Evolutionary conservation across 192 early-diverging fungal genomes (phyloP).

Genomic region (Piromyces finnis): DNA sequence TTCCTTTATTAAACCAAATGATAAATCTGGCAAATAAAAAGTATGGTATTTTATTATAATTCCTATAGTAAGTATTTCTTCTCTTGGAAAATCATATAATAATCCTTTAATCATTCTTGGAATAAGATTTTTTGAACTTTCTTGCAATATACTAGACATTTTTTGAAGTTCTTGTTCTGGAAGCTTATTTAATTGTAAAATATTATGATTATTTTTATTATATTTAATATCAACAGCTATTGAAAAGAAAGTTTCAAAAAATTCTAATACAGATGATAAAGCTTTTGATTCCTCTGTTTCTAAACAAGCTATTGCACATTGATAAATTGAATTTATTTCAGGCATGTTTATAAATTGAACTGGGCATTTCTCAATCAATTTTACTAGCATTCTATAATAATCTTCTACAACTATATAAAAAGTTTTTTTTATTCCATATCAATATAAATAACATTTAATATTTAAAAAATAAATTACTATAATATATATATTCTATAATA

Average conservation of each 20-base stretch:
- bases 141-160: not conserved
- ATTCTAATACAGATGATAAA: not conserved
- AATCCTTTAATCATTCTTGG: not conserved
- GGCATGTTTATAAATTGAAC: conserved; percentile 26
- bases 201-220: not conserved
- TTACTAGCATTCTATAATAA: conserved; percentile 39
- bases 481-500: not conserved
- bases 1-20: not conserved
- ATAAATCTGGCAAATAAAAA: not conserved
- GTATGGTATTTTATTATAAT: not conserved
- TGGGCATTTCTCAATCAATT: conserved; percentile 27
- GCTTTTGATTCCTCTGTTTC: not conserved
- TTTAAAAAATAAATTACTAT: conserved; percentile 1
- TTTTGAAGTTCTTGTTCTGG: not conserved
- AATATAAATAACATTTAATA: not conserved
- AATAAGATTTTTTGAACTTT: not conserved
- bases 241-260: not conserved
- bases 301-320: conserved; percentile 44
- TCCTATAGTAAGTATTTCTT: not conserved
- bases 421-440: not conserved
- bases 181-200: not conserved
- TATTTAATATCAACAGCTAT: not conserved
- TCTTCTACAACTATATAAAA: conserved; percentile 52
- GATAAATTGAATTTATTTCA: conserved; percentile 31
- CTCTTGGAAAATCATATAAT: not conserved